Base-by-base conservation (phyloP, 768 basidiomycete genomes). In the Arthromyces matolae region DNA sequence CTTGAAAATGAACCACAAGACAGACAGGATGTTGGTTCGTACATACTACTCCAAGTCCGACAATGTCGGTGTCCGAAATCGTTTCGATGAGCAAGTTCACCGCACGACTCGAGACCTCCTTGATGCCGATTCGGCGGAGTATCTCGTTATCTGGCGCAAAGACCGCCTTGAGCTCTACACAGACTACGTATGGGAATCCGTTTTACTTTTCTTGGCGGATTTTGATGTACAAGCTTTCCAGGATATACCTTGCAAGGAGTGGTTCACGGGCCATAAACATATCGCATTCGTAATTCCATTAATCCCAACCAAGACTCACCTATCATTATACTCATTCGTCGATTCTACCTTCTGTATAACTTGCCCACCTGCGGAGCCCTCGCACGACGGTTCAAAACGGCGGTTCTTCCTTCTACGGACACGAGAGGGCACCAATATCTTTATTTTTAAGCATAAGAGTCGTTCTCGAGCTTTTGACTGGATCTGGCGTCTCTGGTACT, bases 1-100 rank as follows among this genome's bases (percentile, higher is more conserved):
- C 43, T 24, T n/a, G 6, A 38, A n/a, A 27, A 37, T 35, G 31
- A 43, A 22, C 22, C 23, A 2, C 27, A 42, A 8, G 32, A 25
- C 44, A 95, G 94, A 95, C 66, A 78, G 94, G 51, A 94, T 96
- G 92, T 76, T 94, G 5, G 84, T 96, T 23, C 75, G 85, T 47
- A 76, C 88, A 2, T 81, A 78, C 35, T 82, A 86, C 63, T 82
- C 81, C 10, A 77, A 77, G 49, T 69, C 69, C 1, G 79, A 80
- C 49, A 34, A 6, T 25, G 7, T 45, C 20, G 64, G 65, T 16
- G 51, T 86, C 5, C 66, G 73, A 9, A 54, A 63, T 5, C 57
- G 67, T 28, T 90, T 88, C 50, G 81, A 88, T 65, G 92, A 90
- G 64, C 62, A 66, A 38, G 70, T 79, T 52, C 79, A 90, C 61